Conservation (phyloP, 139 green algal species). For the Nannochloris sp. region DNA sequence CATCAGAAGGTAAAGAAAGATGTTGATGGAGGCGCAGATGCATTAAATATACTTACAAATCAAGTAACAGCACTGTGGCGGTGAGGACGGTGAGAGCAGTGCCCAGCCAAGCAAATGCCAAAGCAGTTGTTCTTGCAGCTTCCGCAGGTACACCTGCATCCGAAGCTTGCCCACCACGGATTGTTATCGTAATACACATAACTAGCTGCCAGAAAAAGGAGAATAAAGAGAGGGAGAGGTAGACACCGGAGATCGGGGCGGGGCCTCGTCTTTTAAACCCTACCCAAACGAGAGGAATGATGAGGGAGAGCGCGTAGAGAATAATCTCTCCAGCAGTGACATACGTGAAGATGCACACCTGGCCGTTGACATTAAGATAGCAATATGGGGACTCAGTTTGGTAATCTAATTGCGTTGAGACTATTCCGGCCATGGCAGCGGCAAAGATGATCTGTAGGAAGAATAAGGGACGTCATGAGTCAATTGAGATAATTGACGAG, state of each 20-base stretch:
- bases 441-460: conserved; percentile 9
- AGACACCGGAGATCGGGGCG: not conserved
- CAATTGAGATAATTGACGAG: too few species aligned
- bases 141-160: not conserved
- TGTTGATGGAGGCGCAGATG: not conserved
- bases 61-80: too few species aligned
- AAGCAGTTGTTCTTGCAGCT: not conserved
- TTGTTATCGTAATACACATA: conserved; percentile 11
- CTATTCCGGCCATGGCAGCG: not conserved
- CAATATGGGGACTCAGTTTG: not conserved
- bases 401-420: not conserved
- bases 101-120: not conserved
- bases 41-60: not conserved
- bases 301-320: not conserved
- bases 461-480: too few species aligned
- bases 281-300: not conserved
- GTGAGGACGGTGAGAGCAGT: not conserved
- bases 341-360: conserved; percentile 11
- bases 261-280: not conserved
- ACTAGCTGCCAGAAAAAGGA: conserved; percentile 6
- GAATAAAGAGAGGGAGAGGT: not conserved
- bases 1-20: not conserved
- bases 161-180: conserved; percentile 2
- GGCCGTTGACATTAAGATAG: conserved; percentile 4
- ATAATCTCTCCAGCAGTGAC: not conserved